Conservation (phyloP, 176 grass and related monocot genomes). For the Lolium multiflorum region DNA sequence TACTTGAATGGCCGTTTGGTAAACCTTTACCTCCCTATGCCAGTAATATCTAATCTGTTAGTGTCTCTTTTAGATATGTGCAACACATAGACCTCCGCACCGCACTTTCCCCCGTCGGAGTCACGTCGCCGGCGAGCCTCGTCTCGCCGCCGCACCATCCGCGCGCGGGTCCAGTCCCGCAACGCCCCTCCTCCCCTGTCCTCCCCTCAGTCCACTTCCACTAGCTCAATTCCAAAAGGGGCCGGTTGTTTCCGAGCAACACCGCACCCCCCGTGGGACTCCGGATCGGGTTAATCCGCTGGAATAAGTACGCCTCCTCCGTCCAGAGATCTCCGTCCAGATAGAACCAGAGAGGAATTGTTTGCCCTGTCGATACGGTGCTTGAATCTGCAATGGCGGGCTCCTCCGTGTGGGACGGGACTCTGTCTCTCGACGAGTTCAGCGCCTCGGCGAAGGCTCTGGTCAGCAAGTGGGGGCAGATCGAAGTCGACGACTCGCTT, state of each 20-base stretch:
- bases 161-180: not conserved
- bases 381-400: slow-evolving; percentile 48
- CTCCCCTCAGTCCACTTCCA: not conserved
- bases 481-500: slow-evolving; percentile 49
- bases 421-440: slow-evolving; percentile 59
- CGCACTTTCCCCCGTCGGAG: not conserved
- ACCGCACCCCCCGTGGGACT: no score
- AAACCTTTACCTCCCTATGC: no score
- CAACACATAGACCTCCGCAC: no score
- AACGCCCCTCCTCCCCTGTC: not conserved
- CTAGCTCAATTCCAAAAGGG: not conserved
- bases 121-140: not conserved
- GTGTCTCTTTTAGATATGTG: not conserved
- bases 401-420: slow-evolving; percentile 49
- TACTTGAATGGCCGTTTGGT: no score
- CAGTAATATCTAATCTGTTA: no score
- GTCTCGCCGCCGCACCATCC: no score
- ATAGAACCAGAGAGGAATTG: not conserved
- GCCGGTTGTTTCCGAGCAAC: not conserved
- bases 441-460: slow-evolving; percentile 56
- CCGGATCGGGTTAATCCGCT: not conserved
- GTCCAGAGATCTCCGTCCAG: not conserved
- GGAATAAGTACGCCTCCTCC: not conserved
- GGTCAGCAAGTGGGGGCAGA: slow-evolving; percentile 64
- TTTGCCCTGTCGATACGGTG: no score